Evolutionary conservation across 225 moss, liverwort and hornwort genomes (phyloP).

Genomic region (Polytrichum commune): DNA sequence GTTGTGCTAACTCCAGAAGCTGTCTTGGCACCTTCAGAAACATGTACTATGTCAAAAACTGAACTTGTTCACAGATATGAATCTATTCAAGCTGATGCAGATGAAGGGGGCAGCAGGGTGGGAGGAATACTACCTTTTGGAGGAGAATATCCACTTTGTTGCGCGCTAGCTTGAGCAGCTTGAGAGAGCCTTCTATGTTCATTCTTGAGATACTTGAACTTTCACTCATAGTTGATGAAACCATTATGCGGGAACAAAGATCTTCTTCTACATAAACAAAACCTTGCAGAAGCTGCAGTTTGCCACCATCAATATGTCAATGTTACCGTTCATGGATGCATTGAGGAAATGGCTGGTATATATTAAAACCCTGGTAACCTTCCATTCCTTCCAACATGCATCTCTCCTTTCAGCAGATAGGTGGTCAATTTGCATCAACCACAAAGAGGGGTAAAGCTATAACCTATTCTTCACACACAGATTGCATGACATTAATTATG

Average conservation of each 20-base stretch:
- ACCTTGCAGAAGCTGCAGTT: conserved; percentile 52
- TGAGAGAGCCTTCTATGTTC: conserved; percentile 50
- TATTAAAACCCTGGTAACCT: background rate
- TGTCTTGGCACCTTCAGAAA: conserved; percentile 47
- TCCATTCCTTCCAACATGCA: background rate
- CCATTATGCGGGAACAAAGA: conserved; percentile 36
- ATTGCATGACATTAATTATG: background rate
- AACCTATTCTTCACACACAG: background rate
- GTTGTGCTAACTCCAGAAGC: conserved; percentile 57
- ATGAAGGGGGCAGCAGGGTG: background rate
- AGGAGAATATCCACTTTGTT: conserved; percentile 61
- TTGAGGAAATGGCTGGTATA: background rate
- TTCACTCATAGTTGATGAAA: conserved; percentile 27
- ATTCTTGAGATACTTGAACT: conserved; percentile 41
- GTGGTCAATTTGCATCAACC: too few species aligned
- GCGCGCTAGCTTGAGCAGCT: conserved; percentile 52
- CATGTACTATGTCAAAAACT: conserved; percentile 1
- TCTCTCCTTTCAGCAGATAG: background rate
- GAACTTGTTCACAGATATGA: background rate
- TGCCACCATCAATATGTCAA: too few species aligned
- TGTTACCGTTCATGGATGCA: too few species aligned
- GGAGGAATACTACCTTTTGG: conserved; percentile 29
- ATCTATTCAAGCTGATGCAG: background rate
- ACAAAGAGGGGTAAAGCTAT: background rate
- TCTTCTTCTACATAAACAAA: conserved; percentile 54